Base-by-base conservation (phyloP, 768 basidiomycete species). In the Rhizopogon vesiculosus region DNA sequence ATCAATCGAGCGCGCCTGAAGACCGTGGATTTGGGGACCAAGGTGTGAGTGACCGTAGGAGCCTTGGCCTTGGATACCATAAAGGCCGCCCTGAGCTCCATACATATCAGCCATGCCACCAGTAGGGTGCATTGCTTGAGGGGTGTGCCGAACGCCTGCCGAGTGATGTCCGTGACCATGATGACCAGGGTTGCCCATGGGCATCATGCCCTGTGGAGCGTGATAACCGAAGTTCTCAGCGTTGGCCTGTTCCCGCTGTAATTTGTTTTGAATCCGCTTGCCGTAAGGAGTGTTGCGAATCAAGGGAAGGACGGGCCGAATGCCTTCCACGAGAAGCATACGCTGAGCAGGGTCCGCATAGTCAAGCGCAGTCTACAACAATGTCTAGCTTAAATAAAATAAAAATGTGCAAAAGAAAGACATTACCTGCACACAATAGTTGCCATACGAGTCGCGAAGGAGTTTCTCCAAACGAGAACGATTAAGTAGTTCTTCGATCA, bases 231-330 rank as follows among this genome's bases (percentile, higher is more conserved):
- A 67, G 45, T 79, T 78, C 58, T 78, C 86, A 54, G 75, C 79
- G 61, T 90, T 89, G 73, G 89, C 80, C 63, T 92, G 90, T 74
- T 96, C 94, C 56, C 96, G 91, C 73, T 97, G 95, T 53, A 98
- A 77, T 75, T 98, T 98, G 78, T 94, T 95, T 73, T 98, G 96
- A 66, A 99, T 99, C 43, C 97, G 87, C 78, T 99, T 99, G 63
- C 97, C 97, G 64, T 99, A 99, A 7, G 97, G 97, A 9, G 97
- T 99, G 74, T 99, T 99, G 66, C 97, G 90, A 67, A 99, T 99
- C 64, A 98, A 81, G 2, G 97, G 97, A 25, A 99, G 81, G 58
- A 98, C 93, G n/a, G 97, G 97, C 49, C 97, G 89, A 69, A 99
- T 99, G 62, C 92, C 93, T 66, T 98, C 96, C 18, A 99, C 93